These are phyloP conservation scores for Magnaporthiopsis incrustans DNA, from an alignment of 2,329 filamentous ascomycete species.

Conservation along the genomic window DNA sequence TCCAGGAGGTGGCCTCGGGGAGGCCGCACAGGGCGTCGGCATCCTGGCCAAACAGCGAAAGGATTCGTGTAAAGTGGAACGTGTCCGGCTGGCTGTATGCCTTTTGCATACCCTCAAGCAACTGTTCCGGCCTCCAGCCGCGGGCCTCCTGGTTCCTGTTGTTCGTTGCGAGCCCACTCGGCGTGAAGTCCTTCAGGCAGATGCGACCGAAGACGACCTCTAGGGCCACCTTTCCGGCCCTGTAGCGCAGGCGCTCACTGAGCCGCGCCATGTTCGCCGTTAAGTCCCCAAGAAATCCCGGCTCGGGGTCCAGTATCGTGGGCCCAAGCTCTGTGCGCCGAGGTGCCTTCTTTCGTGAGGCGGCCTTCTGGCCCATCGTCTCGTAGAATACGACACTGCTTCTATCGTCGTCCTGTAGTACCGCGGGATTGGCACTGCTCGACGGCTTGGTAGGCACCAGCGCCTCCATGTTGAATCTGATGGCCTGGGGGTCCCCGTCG, in stretches of 20 bases:
- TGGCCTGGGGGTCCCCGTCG: background rate
- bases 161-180: conserved; percentile 18
- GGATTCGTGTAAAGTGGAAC: conserved; percentile 20
- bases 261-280: conserved; percentile 10
- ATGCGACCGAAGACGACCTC: conserved; percentile 22
- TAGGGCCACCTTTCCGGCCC: conserved; percentile 16
- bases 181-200: conserved; percentile 15
- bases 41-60: conserved; percentile 18
- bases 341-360: background rate
- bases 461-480: conserved; percentile 7
- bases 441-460: background rate
- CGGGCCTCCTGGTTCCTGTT: conserved; percentile 10
- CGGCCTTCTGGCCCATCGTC: conserved; percentile 5
- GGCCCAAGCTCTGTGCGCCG: background rate
- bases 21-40: background rate
- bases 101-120: conserved; percentile 13
- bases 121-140: conserved; percentile 16
- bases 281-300: conserved; percentile 7
- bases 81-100: conserved; percentile 10
- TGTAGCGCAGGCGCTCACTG: conserved; percentile 14
- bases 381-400: background rate
- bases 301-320: conserved; percentile 1
- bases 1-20: background rate
- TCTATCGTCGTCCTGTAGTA: background rate
- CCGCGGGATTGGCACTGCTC: background rate